Base-by-base conservation (phyloP, 306 rosid genomes). In the Acmispon strigosus region DNA sequence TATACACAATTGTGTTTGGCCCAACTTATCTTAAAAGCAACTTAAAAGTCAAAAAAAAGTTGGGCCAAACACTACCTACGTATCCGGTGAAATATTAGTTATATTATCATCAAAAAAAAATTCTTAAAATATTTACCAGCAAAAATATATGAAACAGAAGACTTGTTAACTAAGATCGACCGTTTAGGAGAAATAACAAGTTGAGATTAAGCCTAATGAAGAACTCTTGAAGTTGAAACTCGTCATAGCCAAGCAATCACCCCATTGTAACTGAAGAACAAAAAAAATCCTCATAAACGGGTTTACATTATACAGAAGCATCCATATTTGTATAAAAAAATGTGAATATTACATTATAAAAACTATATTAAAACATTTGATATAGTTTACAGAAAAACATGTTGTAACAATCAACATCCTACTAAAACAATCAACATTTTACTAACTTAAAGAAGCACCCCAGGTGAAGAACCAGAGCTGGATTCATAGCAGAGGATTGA, bases 381-480 rank as follows among this genome's bases (percentile, higher is more conserved):
- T 54, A 48, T n/a, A 49, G 41, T 62, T 67, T 79, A 81, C 59
- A n/a, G n/a, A n/a, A n/a, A n/a, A n/a, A n/a, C n/a, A n/a, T n/a
- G n/a, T n/a, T n/a, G n/a, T 68, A 73, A 47, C 3, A 32, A 8
- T 8, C 10, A 64, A 44, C 56, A 63, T 63, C 50, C 70, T 32
- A 20, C 36, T 39, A 20, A 16, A 50, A 62, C 20, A 52, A 64
- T 61, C 10, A 66, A 66, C 43, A 15, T 39, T 57, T 20, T 62
- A 44, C 78, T 64, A 24, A 68, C 65, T 72, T 39, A 66, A 42
- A 60, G 8, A 60, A 17, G 55, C 73, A 58, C 66, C 74, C 66
- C 20, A 39, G 37, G 63, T 69, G 43, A 50, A 70, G 66, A 76
- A 60, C 37, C 66, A 48, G 15, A 82, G 55, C 80, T 74, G 67